Base-by-base conservation (phyloP, 352 stramenopile species). In the Phytophthora aleatoria region DNA sequence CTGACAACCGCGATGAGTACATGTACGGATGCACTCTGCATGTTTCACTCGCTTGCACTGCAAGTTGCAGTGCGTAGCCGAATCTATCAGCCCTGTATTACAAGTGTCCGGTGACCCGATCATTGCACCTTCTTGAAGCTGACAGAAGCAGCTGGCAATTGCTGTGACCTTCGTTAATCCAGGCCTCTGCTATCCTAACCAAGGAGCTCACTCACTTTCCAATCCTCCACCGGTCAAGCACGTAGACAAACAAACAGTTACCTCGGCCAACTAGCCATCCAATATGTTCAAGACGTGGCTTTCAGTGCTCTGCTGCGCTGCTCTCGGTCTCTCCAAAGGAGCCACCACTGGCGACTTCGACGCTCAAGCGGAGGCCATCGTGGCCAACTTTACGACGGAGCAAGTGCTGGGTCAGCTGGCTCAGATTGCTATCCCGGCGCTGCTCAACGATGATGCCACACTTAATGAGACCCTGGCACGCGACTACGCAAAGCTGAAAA, bases 401-500 rank as follows among this genome's bases (percentile, higher is more conserved):
- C 45, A 51, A 26, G 45, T 51, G 33, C 33, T 38, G 33, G 33
- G 43, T 3, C 43, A 50, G 43, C 10, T 50, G 4, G 43, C 43
- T 28, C 43, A 49, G n/a, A 49, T 49, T 26, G 16, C 42, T 28
- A 31, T 28, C 11, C 20, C 24, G 13, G 38, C 27, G 43, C 27
- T 50, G 16, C 20, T 28, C 9, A 50, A 50, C 24, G 43, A 16
- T 33, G 43, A 50, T 30, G 24, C 24, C 10, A 35, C 43, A 27
- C 43, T 50, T 1, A 50, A 50, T 6, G 43, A 50, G 13, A 50
- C 43, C 3, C 43, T 50, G 33, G 33, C 33, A 38, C 4, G 33
- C 4, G 12, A 8, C 31, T 90, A 88, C 47, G 87, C 87, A 7
- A 73, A 86, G 53, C 69, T 90, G 12, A 81, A 92, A 13, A 69